Evolutionary conservation across 345 rosid species (phyloP).

Genomic region (Combretum micranthum): DNA sequence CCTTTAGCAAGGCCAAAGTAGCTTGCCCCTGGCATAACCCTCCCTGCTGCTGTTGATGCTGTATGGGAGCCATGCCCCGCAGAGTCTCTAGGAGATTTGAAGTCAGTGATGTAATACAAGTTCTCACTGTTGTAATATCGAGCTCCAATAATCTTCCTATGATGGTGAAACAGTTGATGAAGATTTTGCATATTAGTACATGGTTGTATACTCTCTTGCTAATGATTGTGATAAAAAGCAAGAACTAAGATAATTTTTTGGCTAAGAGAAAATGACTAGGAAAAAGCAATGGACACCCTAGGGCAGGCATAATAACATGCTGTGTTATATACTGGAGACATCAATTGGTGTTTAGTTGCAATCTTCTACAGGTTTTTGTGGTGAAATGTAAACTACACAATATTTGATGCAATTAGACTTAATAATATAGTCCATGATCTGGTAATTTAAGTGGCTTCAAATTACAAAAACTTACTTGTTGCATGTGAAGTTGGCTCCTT

Average conservation of each 20-base stretch:
- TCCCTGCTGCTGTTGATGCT: constrained; percentile 29
- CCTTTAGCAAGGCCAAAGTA: constrained; percentile 22
- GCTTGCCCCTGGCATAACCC: constrained; percentile 12
- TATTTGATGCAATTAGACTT: neutral
- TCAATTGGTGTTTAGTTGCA: no score
- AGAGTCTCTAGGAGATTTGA: constrained; percentile 14
- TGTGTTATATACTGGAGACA: neutral
- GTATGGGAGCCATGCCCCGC: constrained; percentile 28
- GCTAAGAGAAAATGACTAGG: neutral
- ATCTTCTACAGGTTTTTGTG: no score
- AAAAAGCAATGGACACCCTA: neutral
- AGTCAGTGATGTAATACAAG: neutral
- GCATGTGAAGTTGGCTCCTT: constrained; percentile 39
- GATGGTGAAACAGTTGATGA: neutral
- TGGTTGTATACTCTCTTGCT: neutral
- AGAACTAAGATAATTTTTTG: neutral
- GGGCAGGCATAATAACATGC: neutral
- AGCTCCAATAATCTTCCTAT: constrained; percentile 19
- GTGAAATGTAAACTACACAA: no score
- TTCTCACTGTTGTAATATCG: constrained; percentile 9
- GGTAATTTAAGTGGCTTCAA: neutral
- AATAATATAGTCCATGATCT: neutral
- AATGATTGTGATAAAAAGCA: constrained; percentile 4
- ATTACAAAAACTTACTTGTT: constrained; percentile 30
- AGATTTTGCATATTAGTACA: no score